Conservation (phyloP, 1,139 yeast species). For the Dujonia santamariae region DNA sequence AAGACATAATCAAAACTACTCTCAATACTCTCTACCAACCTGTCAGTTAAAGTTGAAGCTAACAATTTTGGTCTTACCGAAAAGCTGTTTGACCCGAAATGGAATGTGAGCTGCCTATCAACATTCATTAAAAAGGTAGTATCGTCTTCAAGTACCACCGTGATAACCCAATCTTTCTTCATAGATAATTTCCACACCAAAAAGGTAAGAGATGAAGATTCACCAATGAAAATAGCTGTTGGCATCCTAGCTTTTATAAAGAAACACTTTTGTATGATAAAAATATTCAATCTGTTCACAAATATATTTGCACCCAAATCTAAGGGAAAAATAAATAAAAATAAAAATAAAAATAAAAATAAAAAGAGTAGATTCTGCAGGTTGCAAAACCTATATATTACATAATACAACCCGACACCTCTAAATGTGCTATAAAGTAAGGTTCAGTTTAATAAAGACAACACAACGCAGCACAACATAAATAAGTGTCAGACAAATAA, state of each 20-base stretch:
- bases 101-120: background rate
- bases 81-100: background rate
- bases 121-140: too few species aligned
- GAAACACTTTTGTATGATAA: too few species aligned
- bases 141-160: constrained; percentile 2
- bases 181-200: constrained; percentile 12
- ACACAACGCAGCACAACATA: too few species aligned
- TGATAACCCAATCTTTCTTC: constrained; percentile 10
- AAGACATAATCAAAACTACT: constrained; percentile 11
- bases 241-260: constrained; percentile 2
- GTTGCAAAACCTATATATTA: too few species aligned
- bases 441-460: too few species aligned
- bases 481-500: too few species aligned
- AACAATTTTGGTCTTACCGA: background rate
- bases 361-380: background rate
- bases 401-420: too few species aligned
- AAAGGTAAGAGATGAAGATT: constrained; percentile 13
- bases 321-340: background rate
- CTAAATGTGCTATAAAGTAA: too few species aligned
- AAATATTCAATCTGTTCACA: too few species aligned
- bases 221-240: constrained; percentile 14
- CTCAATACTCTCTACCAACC: background rate
- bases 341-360: background rate
- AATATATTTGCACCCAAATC: too few species aligned
- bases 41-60: background rate